Evolutionary conservation across 2,329 filamentous ascomycete genomes (phyloP).

Genomic region (Sclerotinia borealis): DNA sequence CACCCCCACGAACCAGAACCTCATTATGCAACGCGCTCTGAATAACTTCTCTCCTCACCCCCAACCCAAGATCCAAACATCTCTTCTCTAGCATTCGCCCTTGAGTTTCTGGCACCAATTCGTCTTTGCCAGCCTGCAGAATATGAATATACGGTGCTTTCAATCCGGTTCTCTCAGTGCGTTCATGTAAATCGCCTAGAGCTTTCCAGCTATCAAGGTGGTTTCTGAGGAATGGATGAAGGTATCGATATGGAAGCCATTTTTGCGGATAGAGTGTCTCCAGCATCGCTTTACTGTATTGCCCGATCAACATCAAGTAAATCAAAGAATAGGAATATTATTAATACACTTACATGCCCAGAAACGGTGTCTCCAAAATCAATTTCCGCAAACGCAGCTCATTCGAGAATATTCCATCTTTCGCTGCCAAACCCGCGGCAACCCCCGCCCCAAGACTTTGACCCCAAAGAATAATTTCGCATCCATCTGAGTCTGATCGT

Average conservation of each 20-base stretch:
- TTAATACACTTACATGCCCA: slow-evolving; percentile 45
- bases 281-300: slow-evolving; percentile 53
- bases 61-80: slow-evolving; percentile 43
- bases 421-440: slow-evolving; percentile 46
- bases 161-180: slow-evolving; percentile 23
- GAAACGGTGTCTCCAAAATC: slow-evolving; percentile 71
- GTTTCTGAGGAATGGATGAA: slow-evolving; percentile 67
- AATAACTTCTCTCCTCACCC: slow-evolving; percentile 40
- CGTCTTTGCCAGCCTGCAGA: slow-evolving; percentile 51
- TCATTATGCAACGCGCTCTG: slow-evolving; percentile 51
- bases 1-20: slow-evolving; percentile 42
- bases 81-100: slow-evolving; percentile 40
- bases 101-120: slow-evolving; percentile 50
- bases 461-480: slow-evolving; percentile 60
- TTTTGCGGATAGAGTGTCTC: slow-evolving; percentile 68
- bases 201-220: slow-evolving; percentile 51
- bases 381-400: slow-evolving; percentile 39
- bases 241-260: slow-evolving; percentile 71
- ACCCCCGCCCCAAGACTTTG: slow-evolving; percentile 72
- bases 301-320: no score
- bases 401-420: slow-evolving; percentile 15
- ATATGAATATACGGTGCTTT: slow-evolving; percentile 34
- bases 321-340: no score
- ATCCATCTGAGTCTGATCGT: slow-evolving; percentile 15
- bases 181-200: slow-evolving; percentile 38